phyloP scores from a whole-genome alignment of 176 grass and related monocot genomes.

The Canna indica region DNA sequence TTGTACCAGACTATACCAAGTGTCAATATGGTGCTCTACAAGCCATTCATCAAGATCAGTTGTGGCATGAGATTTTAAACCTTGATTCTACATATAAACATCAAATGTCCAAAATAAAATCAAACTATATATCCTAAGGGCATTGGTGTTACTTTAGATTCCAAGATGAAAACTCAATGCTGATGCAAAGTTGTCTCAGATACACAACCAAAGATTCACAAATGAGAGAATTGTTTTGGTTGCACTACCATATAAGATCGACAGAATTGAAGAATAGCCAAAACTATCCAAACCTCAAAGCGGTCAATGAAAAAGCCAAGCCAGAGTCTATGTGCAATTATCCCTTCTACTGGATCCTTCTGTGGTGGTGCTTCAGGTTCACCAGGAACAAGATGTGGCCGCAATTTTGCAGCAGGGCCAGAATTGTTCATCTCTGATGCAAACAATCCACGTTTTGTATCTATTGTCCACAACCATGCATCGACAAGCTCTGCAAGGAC shows the following conservation, averaged over 20 bases:
- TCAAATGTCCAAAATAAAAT: background rate
- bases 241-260: background rate
- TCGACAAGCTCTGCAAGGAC: constrained; percentile 94
- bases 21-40: no score
- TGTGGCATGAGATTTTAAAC: no score
- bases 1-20: no score
- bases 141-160: no score
- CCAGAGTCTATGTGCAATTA: constrained; percentile 94
- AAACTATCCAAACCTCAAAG: constrained; percentile 69
- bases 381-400: constrained; percentile 89
- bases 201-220: background rate
- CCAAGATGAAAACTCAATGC: background rate
- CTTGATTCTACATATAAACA: no score
- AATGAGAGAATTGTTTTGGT: background rate
- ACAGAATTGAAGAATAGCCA: constrained; percentile 29
- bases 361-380: constrained; percentile 76
- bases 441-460: constrained; percentile 93
- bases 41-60: no score
- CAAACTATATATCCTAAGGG: background rate
- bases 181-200: background rate
- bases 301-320: constrained; percentile 98
- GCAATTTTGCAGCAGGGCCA: constrained; percentile 92
- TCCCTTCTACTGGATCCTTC: constrained; percentile 86
- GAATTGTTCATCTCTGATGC: constrained; percentile 92
- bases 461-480: constrained; percentile 99